Evolutionary conservation across 1,284 basidiomycete species (phyloP).

Genomic region (Malassezia dermatis): DNA sequence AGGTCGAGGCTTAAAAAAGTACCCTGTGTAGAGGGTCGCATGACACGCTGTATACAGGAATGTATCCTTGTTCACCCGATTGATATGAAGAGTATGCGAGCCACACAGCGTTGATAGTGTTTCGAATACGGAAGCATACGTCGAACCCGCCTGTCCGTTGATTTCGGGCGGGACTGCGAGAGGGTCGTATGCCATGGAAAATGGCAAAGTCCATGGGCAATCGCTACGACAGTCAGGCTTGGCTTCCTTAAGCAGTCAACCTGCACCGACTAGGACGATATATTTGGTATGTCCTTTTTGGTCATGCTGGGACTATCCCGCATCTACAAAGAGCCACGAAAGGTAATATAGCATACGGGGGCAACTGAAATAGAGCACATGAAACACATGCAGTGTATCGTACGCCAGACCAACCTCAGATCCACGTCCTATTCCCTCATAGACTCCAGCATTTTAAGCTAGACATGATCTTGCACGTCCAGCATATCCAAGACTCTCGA

Average conservation of each 20-base stretch:
- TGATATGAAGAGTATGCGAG: neutral
- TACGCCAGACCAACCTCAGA: slow-evolving; percentile 2
- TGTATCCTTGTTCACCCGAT: slow-evolving; percentile 17
- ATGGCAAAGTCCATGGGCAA: too few relatives aligned
- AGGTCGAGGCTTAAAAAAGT: slow-evolving; percentile 55
- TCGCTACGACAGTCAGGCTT: too few relatives aligned
- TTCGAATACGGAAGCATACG: neutral
- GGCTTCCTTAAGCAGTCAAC: neutral
- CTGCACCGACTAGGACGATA: neutral
- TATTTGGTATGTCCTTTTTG: slow-evolving; percentile 7
- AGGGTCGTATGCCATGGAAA: neutral
- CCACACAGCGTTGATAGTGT: neutral
- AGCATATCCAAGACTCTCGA: neutral
- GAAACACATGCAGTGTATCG: slow-evolving; percentile 4
- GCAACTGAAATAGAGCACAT: slow-evolving; percentile 9
- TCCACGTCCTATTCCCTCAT: neutral
- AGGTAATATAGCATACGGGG: slow-evolving; percentile 10
- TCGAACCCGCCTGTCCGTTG: neutral
- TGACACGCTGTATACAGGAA: slow-evolving; percentile 19
- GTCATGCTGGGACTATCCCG: slow-evolving; percentile 12
- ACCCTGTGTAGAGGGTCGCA: slow-evolving; percentile 15
- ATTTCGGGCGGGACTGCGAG: neutral
- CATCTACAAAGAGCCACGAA: slow-evolving; percentile 6
- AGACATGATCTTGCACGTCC: neutral
- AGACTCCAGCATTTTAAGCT: neutral